Conservation (phyloP, 2,329 filamentous ascomycete genomes). For the Alternaria sp. region DNA sequence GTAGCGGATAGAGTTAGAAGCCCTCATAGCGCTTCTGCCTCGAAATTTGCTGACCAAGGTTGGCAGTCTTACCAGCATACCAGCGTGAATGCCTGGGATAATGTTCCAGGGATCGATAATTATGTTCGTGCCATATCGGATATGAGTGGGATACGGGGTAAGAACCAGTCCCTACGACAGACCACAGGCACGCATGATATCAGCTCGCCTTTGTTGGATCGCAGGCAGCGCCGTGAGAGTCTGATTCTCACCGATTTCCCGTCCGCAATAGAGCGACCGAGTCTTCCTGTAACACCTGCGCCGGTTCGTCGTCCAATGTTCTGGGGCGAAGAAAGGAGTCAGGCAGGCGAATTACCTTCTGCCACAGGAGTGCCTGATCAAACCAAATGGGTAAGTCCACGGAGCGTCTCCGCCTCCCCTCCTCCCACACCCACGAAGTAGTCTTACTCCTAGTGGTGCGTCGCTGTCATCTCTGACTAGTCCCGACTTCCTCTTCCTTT, state of each 20-base stretch:
- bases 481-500: too few relatives aligned
- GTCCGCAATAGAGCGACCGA: constrained; percentile 80
- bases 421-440: not conserved
- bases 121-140: constrained; percentile 78
- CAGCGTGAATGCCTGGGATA: constrained; percentile 85
- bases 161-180: constrained; percentile 51
- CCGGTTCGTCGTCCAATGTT: constrained; percentile 74
- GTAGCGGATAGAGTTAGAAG: constrained; percentile 25
- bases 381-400: constrained; percentile 88
- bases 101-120: constrained; percentile 82
- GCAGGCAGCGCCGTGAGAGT: constrained; percentile 58
- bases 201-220: constrained; percentile 45
- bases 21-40: constrained; percentile 30
- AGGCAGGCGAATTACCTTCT: constrained; percentile 69
- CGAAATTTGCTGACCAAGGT: constrained; percentile 59
- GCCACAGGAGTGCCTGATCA: constrained; percentile 87
- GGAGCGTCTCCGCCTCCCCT: constrained; percentile 42
- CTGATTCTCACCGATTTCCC: constrained; percentile 88
- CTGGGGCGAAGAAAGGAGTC: constrained; percentile 69
- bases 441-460: too few relatives aligned
- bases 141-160: constrained; percentile 67
- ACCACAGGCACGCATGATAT: constrained; percentile 40
- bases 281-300: constrained; percentile 88
- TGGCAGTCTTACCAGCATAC: constrained; percentile 78
- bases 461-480: too few relatives aligned